Base-by-base conservation (phyloP, 805 yeast genomes). In the Wickerhamiella spandovensis region DNA sequence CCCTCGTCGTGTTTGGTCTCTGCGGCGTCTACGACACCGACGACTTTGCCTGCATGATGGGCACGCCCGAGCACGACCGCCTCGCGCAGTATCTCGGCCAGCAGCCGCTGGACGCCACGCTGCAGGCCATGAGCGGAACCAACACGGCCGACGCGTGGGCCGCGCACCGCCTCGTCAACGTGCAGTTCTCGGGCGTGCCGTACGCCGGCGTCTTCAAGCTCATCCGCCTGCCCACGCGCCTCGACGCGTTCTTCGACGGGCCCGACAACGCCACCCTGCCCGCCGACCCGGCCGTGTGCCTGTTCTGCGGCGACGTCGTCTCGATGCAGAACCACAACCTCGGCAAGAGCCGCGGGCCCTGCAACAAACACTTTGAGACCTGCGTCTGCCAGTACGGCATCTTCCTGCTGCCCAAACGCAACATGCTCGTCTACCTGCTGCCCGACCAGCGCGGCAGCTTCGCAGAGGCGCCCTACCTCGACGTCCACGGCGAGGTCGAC, bases 401-500 rank as follows among this genome's bases (percentile, higher is more conserved):
- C 0, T 87, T 80, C 56, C 66, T 87, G 45, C 60, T 84, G 1
- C 90, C 94, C 1, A 78, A 81, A 56, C 82, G 80, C 54, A 74
- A 84, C 54, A 68, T 81, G 12, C 61, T 59, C 17, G 48, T 84
- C 23, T 66, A 87, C 48, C 61, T 86, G 32, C 61, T 90, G 45
- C 76, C 83, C 52, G 78, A 78, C 47, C 82, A 81, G 7, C 81
- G 83, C 37, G 98, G 98, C 0, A 78, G 95, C 0, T 90, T 90
- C 63, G 73, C 77, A 53, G 79, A 79, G 32, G 82, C 94, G 2
- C 97, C 97, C 0, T 90, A 81, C 61, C 66, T 85, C 35, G 95
- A 89, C 62, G 73, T 73, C 35, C 95, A 87, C 63, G 97, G 97
- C 1, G 97, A 89, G 59, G 65, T 79, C 15, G 87, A 89, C 47